A percentile compares a stretch with the other conserved stretches of the same genome.
phyloP scores from a whole-genome alignment of 352 stramenopile genomes.

The Globisporangium orthogonon region DNA sequence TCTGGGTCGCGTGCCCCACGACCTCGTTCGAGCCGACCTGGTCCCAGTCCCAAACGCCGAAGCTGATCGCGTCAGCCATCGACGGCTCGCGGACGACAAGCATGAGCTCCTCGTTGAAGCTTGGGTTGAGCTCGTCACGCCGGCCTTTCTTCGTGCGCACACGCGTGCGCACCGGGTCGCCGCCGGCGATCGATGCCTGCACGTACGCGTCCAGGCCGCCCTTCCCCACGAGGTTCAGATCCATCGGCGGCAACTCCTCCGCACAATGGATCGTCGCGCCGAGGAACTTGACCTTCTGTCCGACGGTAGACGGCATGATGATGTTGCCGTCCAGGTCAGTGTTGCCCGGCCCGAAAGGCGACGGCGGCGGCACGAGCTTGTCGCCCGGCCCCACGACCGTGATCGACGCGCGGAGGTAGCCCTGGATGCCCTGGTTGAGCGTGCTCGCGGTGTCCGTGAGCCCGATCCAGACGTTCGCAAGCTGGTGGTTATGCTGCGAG shows the following conservation, averaged over 20 bases:
- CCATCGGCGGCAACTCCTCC: constrained; percentile 58
- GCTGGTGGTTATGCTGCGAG: constrained; percentile 81
- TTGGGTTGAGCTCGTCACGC: constrained; percentile 46
- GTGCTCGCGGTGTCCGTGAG: constrained; percentile 81
- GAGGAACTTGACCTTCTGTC: constrained; percentile 41
- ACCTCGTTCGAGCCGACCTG: constrained; percentile 57
- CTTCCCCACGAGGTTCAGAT: constrained; percentile 47
- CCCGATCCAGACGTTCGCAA: constrained; percentile 88
- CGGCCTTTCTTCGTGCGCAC: constrained; percentile 58
- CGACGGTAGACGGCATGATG: constrained; percentile 73
- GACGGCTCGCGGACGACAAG: constrained; percentile 27
- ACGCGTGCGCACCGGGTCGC: constrained; percentile 49
- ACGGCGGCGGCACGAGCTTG: constrained; percentile 17
- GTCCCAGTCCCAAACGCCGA: constrained; percentile 71
- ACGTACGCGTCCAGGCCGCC: constrained; percentile 68
- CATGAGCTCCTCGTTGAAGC: constrained; percentile 68
- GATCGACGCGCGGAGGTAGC: constrained; percentile 86
- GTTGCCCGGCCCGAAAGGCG: constrained; percentile 29
- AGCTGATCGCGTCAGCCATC: constrained; percentile 16
- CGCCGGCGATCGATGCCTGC: constrained; percentile 22
- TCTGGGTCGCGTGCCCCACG: constrained; percentile 38
- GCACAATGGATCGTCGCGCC: constrained; percentile 54
- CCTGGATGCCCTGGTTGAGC: constrained; percentile 84
- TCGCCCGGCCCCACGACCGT: constrained; percentile 78
- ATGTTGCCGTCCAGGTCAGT: constrained; percentile 51